Percentiles rank a stretch among this genome's conserved stretches.
phyloP scores from a whole-genome alignment of 345 rosid species.

The Lepidium africanum region DNA sequence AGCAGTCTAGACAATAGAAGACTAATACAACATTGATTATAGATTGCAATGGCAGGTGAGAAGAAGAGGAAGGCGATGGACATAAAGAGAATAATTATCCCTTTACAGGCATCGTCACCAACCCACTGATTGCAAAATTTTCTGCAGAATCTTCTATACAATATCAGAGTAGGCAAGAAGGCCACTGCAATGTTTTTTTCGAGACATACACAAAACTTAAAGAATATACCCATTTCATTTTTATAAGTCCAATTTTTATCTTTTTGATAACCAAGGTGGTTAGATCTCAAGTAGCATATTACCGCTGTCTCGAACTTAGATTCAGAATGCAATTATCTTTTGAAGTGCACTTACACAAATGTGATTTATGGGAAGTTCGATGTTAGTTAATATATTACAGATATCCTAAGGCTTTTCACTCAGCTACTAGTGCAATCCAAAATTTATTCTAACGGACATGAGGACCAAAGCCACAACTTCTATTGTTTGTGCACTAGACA shows the following conservation, averaged over 20 bases:
- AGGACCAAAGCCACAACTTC: background rate
- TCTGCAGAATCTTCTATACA: background rate
- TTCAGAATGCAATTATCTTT: too few species aligned
- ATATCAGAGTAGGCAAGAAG: background rate
- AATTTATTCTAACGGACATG: background rate
- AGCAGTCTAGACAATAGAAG: constrained; percentile 16
- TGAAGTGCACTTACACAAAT: too few species aligned
- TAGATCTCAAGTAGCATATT: too few species aligned
- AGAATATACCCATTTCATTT: background rate
- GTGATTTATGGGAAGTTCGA: too few species aligned
- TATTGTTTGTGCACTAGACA: background rate
- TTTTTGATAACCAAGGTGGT: too few species aligned
- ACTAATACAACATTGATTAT: constrained; percentile 10
- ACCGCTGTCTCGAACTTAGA: too few species aligned
- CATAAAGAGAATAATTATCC: constrained; percentile 17
- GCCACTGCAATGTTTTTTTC: background rate
- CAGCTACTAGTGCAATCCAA: background rate
- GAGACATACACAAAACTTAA: background rate
- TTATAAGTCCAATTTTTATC: too few species aligned
- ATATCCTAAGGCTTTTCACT: too few species aligned
- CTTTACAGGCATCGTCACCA: constrained; percentile 27
- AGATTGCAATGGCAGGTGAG: constrained; percentile 26
- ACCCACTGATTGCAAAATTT: constrained; percentile 9
- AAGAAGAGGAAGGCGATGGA: constrained; percentile 13
- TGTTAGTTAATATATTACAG: too few species aligned